Evolutionary conservation across 1,284 basidiomycete genomes (phyloP).

Genomic region (Schizophyllum amplum): DNA sequence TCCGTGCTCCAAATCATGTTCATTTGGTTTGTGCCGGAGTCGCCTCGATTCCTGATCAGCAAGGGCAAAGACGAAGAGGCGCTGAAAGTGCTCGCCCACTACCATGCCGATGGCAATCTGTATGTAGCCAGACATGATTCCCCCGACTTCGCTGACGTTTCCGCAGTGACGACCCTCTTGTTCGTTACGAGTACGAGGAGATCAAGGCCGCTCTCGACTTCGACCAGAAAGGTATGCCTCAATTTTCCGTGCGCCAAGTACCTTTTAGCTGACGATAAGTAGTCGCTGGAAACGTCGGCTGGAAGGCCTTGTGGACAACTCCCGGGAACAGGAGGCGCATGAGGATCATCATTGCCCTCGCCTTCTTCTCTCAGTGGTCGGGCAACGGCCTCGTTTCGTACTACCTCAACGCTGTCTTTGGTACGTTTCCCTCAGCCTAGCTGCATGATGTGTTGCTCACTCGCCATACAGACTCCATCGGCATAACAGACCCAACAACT

Average conservation of each 20-base stretch:
- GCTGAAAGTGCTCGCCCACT: slow-evolving; percentile 56
- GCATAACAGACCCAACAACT: slow-evolving; percentile 52
- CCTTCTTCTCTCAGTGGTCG: slow-evolving; percentile 71
- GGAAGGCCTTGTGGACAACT: slow-evolving; percentile 49
- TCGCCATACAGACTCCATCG: slow-evolving; percentile 51
- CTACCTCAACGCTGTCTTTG: slow-evolving; percentile 66
- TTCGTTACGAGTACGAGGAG: slow-evolving; percentile 67
- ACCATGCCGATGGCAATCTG: slow-evolving; percentile 64
- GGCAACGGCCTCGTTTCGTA: slow-evolving; percentile 72
- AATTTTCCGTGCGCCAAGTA: background rate
- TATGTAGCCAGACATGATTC: slow-evolving; percentile 10
- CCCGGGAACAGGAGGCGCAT: slow-evolving; percentile 62
- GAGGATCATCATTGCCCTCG: slow-evolving; percentile 59
- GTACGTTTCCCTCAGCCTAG: too few species aligned
- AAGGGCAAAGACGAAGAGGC: slow-evolving; percentile 59
- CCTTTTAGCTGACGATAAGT: background rate
- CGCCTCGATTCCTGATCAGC: slow-evolving; percentile 62
- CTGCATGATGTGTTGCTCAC: too few species aligned
- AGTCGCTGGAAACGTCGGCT: slow-evolving; percentile 50
- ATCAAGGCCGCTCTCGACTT: slow-evolving; percentile 68
- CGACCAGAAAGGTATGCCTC: slow-evolving; percentile 36
- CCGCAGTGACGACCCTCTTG: slow-evolving; percentile 52
- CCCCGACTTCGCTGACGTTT: background rate
- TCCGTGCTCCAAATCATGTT: slow-evolving; percentile 53
- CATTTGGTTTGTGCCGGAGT: slow-evolving; percentile 59